Conservation (phyloP, 495 filamentous ascomycete genomes). For the Neurospora cerealis region DNA sequence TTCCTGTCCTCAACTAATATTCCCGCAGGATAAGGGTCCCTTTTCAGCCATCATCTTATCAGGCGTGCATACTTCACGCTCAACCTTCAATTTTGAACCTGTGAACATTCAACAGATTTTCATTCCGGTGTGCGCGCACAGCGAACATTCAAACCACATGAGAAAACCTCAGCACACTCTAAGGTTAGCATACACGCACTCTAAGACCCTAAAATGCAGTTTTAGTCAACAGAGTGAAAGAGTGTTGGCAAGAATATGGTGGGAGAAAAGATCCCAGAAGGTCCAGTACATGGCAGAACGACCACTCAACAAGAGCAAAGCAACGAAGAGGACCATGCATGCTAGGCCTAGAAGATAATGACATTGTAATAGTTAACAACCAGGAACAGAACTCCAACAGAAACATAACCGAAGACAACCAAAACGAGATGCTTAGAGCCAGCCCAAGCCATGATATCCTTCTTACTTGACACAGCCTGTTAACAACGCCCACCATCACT, state of each 20-base stretch:
- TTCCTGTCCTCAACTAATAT: neutral
- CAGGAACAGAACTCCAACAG: neutral
- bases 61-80: neutral
- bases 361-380: neutral
- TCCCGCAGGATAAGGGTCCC: neutral
- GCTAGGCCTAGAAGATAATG: neutral
- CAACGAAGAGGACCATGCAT: neutral
- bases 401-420: neutral
- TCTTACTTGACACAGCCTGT: too few species aligned
- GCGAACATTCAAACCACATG: too few species aligned
- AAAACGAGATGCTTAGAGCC: neutral
- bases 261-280: too few species aligned
- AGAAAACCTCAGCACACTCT: too few species aligned
- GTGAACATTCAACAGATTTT: neutral
- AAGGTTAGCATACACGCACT: too few species aligned
- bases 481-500: too few species aligned
- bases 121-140: neutral
- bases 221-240: neutral
- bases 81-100: neutral
- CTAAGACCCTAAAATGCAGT: neutral
- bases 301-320: neutral
- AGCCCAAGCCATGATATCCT: neutral
- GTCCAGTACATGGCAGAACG: neutral
- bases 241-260: neutral
- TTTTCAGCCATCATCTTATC: neutral